Evolutionary conservation across 192 early-diverging fungal species (phyloP).

Genomic region (Radiomyces spectabilis): DNA sequence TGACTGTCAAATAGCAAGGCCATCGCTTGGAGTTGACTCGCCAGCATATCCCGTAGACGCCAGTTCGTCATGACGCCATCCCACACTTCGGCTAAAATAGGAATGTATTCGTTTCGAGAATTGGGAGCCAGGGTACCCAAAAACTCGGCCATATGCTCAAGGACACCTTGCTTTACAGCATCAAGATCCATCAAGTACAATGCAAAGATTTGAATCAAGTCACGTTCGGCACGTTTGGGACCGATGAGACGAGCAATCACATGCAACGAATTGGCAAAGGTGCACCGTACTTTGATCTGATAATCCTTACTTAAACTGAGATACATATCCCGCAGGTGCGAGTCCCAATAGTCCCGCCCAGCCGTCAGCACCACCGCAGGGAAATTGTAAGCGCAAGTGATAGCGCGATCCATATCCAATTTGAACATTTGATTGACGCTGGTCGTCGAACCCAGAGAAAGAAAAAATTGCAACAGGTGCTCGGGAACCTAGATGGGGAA

Average conservation of each 20-base stretch:
- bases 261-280: slow-evolving; percentile 49
- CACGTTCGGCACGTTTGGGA: slow-evolving; percentile 40
- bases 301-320: slow-evolving; percentile 32
- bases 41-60: slow-evolving; percentile 63
- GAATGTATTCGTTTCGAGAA: slow-evolving; percentile 55
- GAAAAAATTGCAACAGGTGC: slow-evolving; percentile 36
- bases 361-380: slow-evolving; percentile 50
- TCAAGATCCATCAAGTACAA: slow-evolving; percentile 44
- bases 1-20: slow-evolving; percentile 51
- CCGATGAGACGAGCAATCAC: slow-evolving; percentile 47
- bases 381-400: slow-evolving; percentile 52
- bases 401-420: slow-evolving; percentile 40
- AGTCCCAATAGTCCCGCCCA: slow-evolving; percentile 45
- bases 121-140: slow-evolving; percentile 50
- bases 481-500: slow-evolving; percentile 35
- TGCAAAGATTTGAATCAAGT: slow-evolving; percentile 42
- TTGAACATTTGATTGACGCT: slow-evolving; percentile 25
- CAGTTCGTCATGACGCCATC: slow-evolving; percentile 60
- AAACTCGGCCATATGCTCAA: slow-evolving; percentile 59
- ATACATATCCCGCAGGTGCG: slow-evolving; percentile 36
- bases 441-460: slow-evolving; percentile 17
- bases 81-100: slow-evolving; percentile 57
- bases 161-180: slow-evolving; percentile 62
- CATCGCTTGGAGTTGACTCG: slow-evolving; percentile 54
- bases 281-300: slow-evolving; percentile 41